phyloP scores from a whole-genome alignment of 2,329 filamentous ascomycete genomes.

The Exserohilum rostratum region DNA sequence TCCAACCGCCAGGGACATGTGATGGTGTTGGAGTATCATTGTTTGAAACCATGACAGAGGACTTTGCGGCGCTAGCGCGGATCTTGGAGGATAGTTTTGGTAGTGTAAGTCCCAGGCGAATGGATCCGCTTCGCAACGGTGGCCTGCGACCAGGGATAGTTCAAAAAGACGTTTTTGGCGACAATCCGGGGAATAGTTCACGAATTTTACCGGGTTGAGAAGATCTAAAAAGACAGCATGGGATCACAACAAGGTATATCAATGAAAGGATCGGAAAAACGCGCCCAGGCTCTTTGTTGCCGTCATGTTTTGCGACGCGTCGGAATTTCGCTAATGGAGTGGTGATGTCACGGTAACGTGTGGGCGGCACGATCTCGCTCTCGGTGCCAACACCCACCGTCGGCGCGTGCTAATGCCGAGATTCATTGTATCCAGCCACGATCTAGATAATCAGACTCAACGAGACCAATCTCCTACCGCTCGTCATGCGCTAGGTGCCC shows the following conservation, averaged over 20 bases:
- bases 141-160: background rate
- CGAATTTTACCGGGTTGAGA: constrained; percentile 3
- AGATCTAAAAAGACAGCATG: constrained; percentile 2
- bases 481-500: constrained; percentile 15
- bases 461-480: constrained; percentile 4
- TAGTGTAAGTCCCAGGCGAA: background rate
- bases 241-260: background rate
- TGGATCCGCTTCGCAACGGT: background rate
- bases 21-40: constrained; percentile 44
- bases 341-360: constrained; percentile 28
- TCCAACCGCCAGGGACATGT: constrained; percentile 45
- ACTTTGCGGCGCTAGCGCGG: constrained; percentile 5
- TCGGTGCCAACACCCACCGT: constrained; percentile 2
- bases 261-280: constrained; percentile 5
- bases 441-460: constrained; percentile 19
- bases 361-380: constrained; percentile 7
- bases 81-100: background rate
- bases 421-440: constrained; percentile 16
- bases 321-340: constrained; percentile 13
- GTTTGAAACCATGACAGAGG: constrained; percentile 31
- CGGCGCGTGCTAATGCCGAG: constrained; percentile 22
- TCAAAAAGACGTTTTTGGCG: constrained; percentile 1
- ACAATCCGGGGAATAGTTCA: constrained; percentile 1
- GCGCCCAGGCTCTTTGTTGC: constrained; percentile 8
- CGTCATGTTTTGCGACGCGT: constrained; percentile 19